Base-by-base conservation (phyloP, 2,329 filamentous ascomycete species). In the Penicillium sp. region DNA sequence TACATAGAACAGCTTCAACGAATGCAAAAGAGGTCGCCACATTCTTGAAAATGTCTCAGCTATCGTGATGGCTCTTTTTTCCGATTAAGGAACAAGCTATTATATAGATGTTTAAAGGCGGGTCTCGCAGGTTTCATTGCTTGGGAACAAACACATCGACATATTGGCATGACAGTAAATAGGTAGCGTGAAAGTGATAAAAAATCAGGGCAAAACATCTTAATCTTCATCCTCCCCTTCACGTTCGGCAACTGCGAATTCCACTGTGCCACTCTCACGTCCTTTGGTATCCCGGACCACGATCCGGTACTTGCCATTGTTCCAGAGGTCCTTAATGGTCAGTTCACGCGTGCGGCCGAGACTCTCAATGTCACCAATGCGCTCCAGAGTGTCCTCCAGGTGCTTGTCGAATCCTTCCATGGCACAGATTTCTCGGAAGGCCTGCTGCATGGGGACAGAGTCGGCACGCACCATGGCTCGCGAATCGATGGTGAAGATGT, bases 361-460 rank as follows among this genome's bases (percentile, higher is more conserved):
- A 71, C 89, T 93, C 81, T 99, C 95, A 73, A 99, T 99, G 65
- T 90, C 93, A n/a, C 84, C 79, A 67, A 99, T 99, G 25, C 95
- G 85, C 60, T 94, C 85, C 26, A 97, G 80, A 0, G 95, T 98
- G 3, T 85, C 88, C 63, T 96, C 88, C 16, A 99, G 80, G 74
- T 93, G 89, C 65, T 93, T 82, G 26, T 92, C 87, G 75, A 99
- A 99, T 6, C 91, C 91, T 4, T 87, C 84, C 68, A 89, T 78
- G 3, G 81, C 76, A 73, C 93, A 97, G 13, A 99, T 93, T 70
- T 93, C 87, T 59, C 87, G 85, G 78, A 99, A 96, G 0, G 95
- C 95, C 52, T 88, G 87, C 77, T 96, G 92, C 95, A 99, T 99
- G 1, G 95, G 95, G 28, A 99, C 94, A 1, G 89, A 94, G 75